Conservation (phyloP, 1,284 basidiomycete genomes). For the Gymnopus androsaceus region DNA sequence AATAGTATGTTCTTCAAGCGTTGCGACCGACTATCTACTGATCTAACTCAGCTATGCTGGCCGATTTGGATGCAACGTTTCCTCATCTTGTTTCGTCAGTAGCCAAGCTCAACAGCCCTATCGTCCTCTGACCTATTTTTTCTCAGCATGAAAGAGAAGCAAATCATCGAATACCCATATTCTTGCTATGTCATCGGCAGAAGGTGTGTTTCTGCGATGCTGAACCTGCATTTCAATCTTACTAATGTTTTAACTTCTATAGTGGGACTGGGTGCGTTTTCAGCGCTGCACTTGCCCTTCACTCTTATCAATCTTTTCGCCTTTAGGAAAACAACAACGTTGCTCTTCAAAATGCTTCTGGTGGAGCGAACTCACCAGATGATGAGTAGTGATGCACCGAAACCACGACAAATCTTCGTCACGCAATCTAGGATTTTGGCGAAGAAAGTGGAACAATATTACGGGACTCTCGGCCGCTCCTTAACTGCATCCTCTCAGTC, state of each 20-base stretch:
- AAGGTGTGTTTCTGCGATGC: no score
- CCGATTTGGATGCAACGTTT: conserved; percentile 54
- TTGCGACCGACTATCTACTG: conserved; percentile 10
- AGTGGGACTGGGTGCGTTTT: conserved; percentile 67
- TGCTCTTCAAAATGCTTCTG: conserved; percentile 73
- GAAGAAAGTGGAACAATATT: conserved; percentile 68
- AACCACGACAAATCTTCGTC: conserved; percentile 70
- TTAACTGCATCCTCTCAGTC: conserved; percentile 42
- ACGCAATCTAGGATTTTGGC: conserved; percentile 70
- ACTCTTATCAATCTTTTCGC: not conserved
- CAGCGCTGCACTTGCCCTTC: not conserved
- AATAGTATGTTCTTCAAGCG: conserved; percentile 40
- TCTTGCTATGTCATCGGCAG: conserved; percentile 73
- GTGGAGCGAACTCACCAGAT: conserved; percentile 55
- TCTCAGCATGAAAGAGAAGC: conserved; percentile 55
- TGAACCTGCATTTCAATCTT: no score
- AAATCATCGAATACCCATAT: conserved; percentile 58
- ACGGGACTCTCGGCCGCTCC: conserved; percentile 51
- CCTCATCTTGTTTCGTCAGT: conserved; percentile 39
- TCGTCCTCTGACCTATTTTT: not conserved
- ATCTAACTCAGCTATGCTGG: conserved; percentile 30
- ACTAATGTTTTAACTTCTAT: no score
- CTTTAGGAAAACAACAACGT: conserved; percentile 71
- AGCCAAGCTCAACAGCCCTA: not conserved
- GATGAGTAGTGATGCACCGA: conserved; percentile 32